Evolutionary conservation across 2,329 filamentous ascomycete genomes (phyloP), one percentile per base, ranked within the genome.

Genomic region (Pseudocercospora pini-densiflorae): DNA sequence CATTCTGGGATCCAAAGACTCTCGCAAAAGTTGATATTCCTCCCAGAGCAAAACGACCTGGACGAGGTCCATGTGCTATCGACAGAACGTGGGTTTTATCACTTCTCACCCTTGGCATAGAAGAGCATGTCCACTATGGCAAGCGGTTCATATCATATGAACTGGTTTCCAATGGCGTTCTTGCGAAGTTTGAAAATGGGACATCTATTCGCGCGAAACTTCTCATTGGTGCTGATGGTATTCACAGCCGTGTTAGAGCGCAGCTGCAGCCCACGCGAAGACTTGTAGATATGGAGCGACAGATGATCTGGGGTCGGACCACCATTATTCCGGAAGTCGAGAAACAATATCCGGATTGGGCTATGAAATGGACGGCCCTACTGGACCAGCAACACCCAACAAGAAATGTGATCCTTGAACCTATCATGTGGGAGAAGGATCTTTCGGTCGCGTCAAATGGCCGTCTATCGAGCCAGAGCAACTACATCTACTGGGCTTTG

Each of bases 211-310:
- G 27, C 6, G n/a, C 40, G 2, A 49, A 27, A n/a, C 23, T 61
- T n/a, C 59, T 61, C 43, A 21, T 61, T 19, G 59, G 59, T 14
- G 59, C 59, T 53, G 45, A 61, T 36, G 40, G 59, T n/a, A 61
- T 61, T 16, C 59, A 61, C 40, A 61, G 59, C 45, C 27, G 31
- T n/a, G 59, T 61, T 4, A 5, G 59, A 31, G 16, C 12, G 1
- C 59, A 61, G 40, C 45, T 61, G 23, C 59, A 61, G 29, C 59
- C 59, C 9, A 45, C 29, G 5, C 23, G 59, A 14, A 53, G 29
- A 27, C 59, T 61, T 24, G n/a, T 61, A 27, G 59, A 61, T 49
- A 36, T 49, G 23, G 59, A 61, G 40, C 43, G 59, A 24, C 59
- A 61, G 16, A 53, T 61, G 21, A 36, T 61, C 3, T 61, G 59